Evolutionary conservation across 495 filamentous ascomycete species (phyloP), one percentile per base, ranked within the genome.

Genomic region (Penicillium dipodomyicola): DNA sequence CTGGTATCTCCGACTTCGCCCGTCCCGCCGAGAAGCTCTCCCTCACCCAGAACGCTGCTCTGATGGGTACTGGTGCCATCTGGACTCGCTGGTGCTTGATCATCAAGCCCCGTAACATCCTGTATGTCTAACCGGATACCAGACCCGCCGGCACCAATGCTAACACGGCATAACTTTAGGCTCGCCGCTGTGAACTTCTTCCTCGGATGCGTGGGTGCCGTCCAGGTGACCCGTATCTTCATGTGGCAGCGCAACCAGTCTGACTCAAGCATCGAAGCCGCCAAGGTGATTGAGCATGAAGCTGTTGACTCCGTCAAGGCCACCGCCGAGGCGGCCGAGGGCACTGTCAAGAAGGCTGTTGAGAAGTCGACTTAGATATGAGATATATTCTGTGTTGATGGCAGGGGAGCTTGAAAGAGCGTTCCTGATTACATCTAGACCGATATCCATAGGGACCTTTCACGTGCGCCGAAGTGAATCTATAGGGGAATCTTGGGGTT

Each of bases 61-160:
- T 98, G 40, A 91, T 85, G 59, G 81, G 83, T 51, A 98, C 94
- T n/a, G 94, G 94, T 51, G 72, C 84, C 41, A 98, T 98, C 80
- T 98, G 94, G 94, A 98, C 94, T 27, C 84, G 94, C 33, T 98
- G 94, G 94, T 98, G 94, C 79, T 80, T 96, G 72, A 87, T 98
- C 68, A 98, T 98, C 76, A 92, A 86, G 71, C 94, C 94, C 56
- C 83, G 83, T 69, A 98, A 98, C 78, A 77, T 87, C 58, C 85
- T 96, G 90, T 93, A 76, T 35, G 87, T 61, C 35, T 49, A 32
- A 27, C 22, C 8, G n/a, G 10, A 45, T 4, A 23, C 17, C 6
- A 4, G 19, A 19, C n/a, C 32, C 1, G 37, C 44, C 29, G 11
- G 37, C 30, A 45, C 23, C 44, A 39, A 45, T 29, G 30, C 45